Evolutionary conservation across 2,329 filamentous ascomycete species (phyloP), one percentile per base, ranked within the genome.

Genomic region (Arthrobotrys megalospora): DNA sequence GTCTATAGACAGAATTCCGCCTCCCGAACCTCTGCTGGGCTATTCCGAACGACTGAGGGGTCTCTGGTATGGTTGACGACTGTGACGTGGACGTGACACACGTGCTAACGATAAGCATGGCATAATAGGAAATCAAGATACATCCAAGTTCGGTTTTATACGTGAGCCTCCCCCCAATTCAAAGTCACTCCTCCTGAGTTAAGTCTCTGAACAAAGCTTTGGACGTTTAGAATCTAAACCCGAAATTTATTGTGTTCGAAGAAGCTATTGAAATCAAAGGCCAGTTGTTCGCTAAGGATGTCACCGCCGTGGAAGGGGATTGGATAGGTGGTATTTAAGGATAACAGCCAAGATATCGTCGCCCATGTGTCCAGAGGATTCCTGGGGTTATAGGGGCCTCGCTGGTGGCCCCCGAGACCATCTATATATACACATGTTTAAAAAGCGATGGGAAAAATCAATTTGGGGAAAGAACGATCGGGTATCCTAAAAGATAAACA

Each of bases 171-270:
- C 91, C 91, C 1, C 10, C 28, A n/a, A 14, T 7, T 24, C 24
- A 28, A 36, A n/a, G 3, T 4, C 6, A 7, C 6, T 36, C 19
- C 1, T 45, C n/a, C 3, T 45, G 12, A 45, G 21, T 12, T 1
- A 36, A n/a, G n/a, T 65, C 85, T 93, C 93, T 32, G 95, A 98
- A 84, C 94, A 95, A 0, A 97, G 90, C 82, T 96, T 92, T 10
- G 43, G 85, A 97, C 81, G 93, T 97, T 90, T 97, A 98, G 86
- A 97, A 97, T 84, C 90, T 94, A 70, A 97, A 96, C 86, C 93
- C 93, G 7, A 93, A 97, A 80, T 98, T 94, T 93, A 93, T 98
- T 4, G 89, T 98, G 24, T 98, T 97, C 82, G 92, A 96, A 82
- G 95, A 97, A 85, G 90, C 97, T 32, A 89, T 97, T 87, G 93